Evolutionary conservation across 2,329 filamentous ascomycete genomes (phyloP), one percentile per base, ranked within the genome.

Genomic region (Chaetomium globosum): DNA sequence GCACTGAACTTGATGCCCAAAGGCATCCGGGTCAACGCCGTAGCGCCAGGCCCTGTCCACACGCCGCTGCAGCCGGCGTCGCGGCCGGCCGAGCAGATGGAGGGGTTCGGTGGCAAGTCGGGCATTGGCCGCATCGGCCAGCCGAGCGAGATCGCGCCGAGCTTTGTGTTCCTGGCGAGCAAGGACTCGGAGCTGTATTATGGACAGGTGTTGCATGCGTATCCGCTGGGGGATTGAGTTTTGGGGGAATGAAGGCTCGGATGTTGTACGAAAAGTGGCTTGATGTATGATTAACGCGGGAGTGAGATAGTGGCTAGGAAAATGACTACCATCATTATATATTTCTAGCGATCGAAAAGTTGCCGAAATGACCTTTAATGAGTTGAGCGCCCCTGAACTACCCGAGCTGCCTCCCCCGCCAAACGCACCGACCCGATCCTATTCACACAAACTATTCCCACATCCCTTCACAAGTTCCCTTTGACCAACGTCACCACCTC

Each of bases 11-110:
- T 86, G 4, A 76, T 81, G n/a, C 76, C 80, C 1, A 84, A 82
- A 70, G 85, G 85, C 2, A 87, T 88, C 62, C 77, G 83, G 2
- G 83, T 87, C 51, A 87, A 81, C 6, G 77, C 77, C 0, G 77
- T 80, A 0, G 79, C 79, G 0, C 78, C 79, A 0, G 79, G 78
- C 1, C 79, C 79, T 0, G 79, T 81, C 0, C 78, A 80, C 57
- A 81, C 79, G 0, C 79, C 79, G 1, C 73, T 81, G 0, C 79
- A 81, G 73, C 77, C 79, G 0, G 77, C 78, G 0, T 80, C 77
- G 3, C 69, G 79, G 5, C 77, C 79, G 0, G 75, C 78, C 1
- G 77, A 80, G 67, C 76, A 80, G 70, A 81, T 81, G 79, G 78
- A 80, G 28, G 75, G 75, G 10, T 81, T 81, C 59, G 79, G 80